Evolutionary conservation across 2,329 filamentous ascomycete genomes (phyloP).

Genomic region (Pseudogymnoascus sp.): DNA sequence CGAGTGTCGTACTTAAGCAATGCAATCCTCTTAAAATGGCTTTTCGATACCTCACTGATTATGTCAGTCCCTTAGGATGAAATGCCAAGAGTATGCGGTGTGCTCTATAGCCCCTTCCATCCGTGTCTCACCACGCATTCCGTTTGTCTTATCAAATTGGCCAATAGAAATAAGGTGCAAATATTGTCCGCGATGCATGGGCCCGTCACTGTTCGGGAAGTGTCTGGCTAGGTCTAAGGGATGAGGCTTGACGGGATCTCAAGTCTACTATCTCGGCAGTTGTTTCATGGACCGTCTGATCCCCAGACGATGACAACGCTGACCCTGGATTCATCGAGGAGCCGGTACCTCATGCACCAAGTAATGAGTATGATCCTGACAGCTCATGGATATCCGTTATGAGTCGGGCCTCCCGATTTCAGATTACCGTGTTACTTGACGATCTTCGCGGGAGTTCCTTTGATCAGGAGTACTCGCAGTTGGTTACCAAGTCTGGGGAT

Average conservation of each 20-base stretch:
- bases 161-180: not conserved
- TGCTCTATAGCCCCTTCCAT: not conserved
- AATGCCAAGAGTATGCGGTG: conserved; percentile 5
- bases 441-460: conserved; percentile 11
- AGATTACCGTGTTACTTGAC: conserved; percentile 11
- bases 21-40: not conserved
- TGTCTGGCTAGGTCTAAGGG: not conserved
- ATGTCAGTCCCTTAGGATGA: not conserved
- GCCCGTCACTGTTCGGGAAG: not conserved
- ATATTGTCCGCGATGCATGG: not conserved
- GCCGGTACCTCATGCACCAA: conserved; percentile 5
- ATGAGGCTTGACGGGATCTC: not conserved
- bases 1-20: not conserved
- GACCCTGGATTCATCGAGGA: conserved; percentile 10
- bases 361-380: conserved; percentile 11
- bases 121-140: not conserved
- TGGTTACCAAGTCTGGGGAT: conserved; percentile 10
- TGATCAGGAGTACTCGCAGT: conserved; percentile 11
- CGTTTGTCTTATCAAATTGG: not conserved
- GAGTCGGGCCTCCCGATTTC: conserved; percentile 11
- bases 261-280: not conserved
- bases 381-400: conserved; percentile 12
- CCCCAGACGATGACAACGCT: not conserved
- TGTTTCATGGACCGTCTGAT: not conserved
- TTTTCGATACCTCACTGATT: not conserved